phyloP scores from a whole-genome alignment of 768 basidiomycete genomes.

The Royoungia palumana region DNA sequence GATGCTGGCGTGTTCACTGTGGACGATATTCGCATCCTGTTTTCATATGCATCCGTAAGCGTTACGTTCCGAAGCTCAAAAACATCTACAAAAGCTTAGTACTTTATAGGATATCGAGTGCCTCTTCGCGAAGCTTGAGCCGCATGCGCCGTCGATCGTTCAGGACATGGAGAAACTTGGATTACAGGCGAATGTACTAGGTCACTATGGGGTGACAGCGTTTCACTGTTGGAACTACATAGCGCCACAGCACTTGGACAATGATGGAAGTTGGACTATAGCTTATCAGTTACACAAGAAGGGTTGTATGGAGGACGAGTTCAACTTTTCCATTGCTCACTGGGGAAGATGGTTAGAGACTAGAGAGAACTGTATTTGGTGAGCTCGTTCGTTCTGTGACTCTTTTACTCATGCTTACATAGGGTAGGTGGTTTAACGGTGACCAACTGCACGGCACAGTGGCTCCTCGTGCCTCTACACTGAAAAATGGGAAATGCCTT shows the following conservation, averaged over 20 bases:
- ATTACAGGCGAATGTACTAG: not conserved
- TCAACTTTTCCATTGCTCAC: slow-evolving; percentile 2
- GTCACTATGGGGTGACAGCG: not conserved
- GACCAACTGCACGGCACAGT: slow-evolving; percentile 10
- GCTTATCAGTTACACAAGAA: slow-evolving; percentile 9
- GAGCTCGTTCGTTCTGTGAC: not conserved
- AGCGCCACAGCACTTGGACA: not conserved
- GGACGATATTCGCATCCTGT: not conserved
- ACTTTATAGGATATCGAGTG: slow-evolving; percentile 1
- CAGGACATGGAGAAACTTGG: not conserved
- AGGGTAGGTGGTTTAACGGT: slow-evolving; percentile 11
- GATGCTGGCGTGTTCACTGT: not conserved
- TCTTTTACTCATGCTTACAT: too few species aligned
- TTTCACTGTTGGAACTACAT: slow-evolving; percentile 17
- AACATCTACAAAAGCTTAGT: too few species aligned
- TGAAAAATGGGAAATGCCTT: not conserved
- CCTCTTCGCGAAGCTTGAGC: not conserved
- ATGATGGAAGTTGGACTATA: not conserved
- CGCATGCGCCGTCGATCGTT: not conserved
- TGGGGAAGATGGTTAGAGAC: slow-evolving; percentile 5
- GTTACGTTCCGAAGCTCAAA: not conserved
- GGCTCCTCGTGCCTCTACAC: slow-evolving; percentile 4
- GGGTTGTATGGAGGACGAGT: not conserved
- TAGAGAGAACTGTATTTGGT: slow-evolving; percentile 1
- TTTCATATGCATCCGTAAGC: not conserved